Evolutionary conservation across 306 rosid genomes (phyloP).

Genomic region (Clitoria ternatea): DNA sequence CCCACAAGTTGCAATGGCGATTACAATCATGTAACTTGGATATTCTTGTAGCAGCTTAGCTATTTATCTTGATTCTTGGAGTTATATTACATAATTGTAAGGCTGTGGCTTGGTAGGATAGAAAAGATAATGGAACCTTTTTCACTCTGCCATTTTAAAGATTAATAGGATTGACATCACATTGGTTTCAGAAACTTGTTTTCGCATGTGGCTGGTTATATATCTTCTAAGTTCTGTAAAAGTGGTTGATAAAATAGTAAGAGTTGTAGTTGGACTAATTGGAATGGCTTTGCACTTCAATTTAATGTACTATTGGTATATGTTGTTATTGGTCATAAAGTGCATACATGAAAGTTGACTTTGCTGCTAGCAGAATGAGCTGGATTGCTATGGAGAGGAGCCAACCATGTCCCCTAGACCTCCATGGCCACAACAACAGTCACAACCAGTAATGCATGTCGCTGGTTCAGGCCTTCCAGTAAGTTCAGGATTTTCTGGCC

Average conservation of each 20-base stretch:
- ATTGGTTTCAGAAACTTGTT: background rate
- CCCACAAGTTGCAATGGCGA: background rate
- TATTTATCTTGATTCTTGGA: background rate
- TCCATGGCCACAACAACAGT: slow-evolving; percentile 51
- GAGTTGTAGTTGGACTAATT: background rate
- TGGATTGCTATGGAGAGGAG: slow-evolving; percentile 78
- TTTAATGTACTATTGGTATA: background rate
- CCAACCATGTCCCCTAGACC: slow-evolving; percentile 72
- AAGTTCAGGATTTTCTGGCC: slow-evolving; percentile 50
- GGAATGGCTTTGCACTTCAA: background rate
- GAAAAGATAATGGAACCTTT: background rate
- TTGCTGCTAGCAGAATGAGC: slow-evolving; percentile 55
- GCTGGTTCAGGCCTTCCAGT: slow-evolving; percentile 47
- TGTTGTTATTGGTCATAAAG: background rate
- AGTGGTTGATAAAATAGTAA: background rate
- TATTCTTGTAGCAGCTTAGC: slow-evolving; percentile 6
- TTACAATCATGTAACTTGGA: background rate
- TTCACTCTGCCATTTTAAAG: background rate
- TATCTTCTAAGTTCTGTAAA: background rate
- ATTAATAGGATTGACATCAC: background rate
- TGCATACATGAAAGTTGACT: background rate
- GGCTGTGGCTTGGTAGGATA: background rate
- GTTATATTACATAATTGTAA: background rate
- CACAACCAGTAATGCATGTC: slow-evolving; percentile 48
- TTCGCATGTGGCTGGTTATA: background rate